Evolutionary conservation across 768 basidiomycete species (phyloP), one percentile per base, ranked within the genome.

Genomic region (Coprinopsis cinerea): DNA sequence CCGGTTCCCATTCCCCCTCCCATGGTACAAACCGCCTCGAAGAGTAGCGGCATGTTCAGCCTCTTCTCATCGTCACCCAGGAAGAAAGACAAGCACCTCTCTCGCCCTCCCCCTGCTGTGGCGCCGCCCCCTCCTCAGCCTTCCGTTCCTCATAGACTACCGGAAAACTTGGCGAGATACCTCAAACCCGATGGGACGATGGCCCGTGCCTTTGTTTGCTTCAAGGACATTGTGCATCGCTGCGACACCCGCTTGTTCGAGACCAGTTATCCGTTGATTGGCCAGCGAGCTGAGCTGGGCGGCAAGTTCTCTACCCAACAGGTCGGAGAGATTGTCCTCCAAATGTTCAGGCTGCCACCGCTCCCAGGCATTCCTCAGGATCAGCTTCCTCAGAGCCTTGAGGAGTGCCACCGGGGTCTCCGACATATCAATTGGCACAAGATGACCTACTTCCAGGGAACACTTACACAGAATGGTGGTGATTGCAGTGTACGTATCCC

Each of bases 391-490:
- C 87, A 93, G 64, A 92, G 90, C 59, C 71, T 97, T 57, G 94
- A 97, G 48, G 95, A 97, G 60, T 94, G 91, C 58, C 77, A 85
- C 57, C 80, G 89, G 13, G 94, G 95, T 1, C 70, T 98, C 55
- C 73, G 90, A 52, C 87, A 94, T 59, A 83, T 92, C 49, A 85
- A 86, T 30, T 96, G 92, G 93, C 92, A 95, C 61, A 93, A 94
- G 69, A 79, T 86, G 55, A 90, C 92, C 18, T 94, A 95, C 67
- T 91, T 89, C 67, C 88, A 96, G 65, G 92, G 95, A 23, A 84
- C 82, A 0, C 66, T 98, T 55, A 98, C 95, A 13, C 95, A 98
- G 71, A 81, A 76, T 54, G 95, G 95, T 14, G 95, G 94, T 9
- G 95, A 95, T 62, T 96, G 93, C 63, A 75, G 71, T 53, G 94